Base-by-base conservation (phyloP, 345 rosid genomes). In the Eucalyptus cloeziana region DNA sequence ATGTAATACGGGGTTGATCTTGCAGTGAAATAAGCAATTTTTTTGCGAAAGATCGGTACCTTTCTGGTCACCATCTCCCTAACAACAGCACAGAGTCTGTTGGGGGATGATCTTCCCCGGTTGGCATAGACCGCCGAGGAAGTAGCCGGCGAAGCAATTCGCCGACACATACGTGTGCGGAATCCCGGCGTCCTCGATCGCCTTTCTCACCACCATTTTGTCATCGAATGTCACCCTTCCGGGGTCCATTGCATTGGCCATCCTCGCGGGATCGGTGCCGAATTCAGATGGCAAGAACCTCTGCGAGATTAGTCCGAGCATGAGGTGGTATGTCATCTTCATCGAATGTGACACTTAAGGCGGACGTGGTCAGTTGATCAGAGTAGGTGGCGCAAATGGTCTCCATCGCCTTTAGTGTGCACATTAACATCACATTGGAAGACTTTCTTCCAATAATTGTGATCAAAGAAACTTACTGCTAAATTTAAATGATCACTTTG, bases 271-370 rank as follows among this genome's bases (percentile, higher is more conserved):
- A 67, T 93, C 95, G 2, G 91, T 93, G 6, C 96, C 96, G 50
- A 95, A 95, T 85, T 95, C 96, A 3, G 97, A 95, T 0, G 96
- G 96, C 86, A 93, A 43, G 49, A 93, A 95, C 89, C 96, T 92
- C 95, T 94, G 92, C 86, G 33, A 62, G n/a, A 7, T 33, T 56
- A 15, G 33, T 50, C 86, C 56, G 10, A 64, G 76, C 37, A 7
- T n/a, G 76, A 64, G 76, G 2, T 64, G 19, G 40, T n/a, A 64
- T n/a, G 76, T 15, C 10, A 30, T 64, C 40, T 64, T 64, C 21
- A n/a, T 64, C 19, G 76, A 64, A 64, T 64, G 76, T n/a, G 37
- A 64, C 58, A 52, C 8, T 9, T 7, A 19, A 52, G 58, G 1
- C 10, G 58, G 25, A 52, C 24, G 3, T 52, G 58, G 10, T 62